phyloP scores from a whole-genome alignment of 768 basidiomycete genomes.

The Tulasnella calospora region DNA sequence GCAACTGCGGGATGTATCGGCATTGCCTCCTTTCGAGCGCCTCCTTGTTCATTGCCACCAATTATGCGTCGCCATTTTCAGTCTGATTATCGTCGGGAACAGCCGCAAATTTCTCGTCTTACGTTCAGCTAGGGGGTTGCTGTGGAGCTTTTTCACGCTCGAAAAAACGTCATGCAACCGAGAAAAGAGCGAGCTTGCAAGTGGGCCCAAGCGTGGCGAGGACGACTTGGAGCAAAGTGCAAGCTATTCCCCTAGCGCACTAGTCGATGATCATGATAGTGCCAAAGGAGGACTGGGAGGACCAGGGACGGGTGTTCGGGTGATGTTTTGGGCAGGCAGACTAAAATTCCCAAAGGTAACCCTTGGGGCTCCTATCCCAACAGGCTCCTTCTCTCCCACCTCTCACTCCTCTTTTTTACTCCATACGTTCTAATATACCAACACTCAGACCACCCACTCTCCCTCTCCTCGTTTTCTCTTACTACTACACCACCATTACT shows the following conservation, averaged over 20 bases:
- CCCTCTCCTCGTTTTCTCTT: neutral
- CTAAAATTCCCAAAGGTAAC: neutral
- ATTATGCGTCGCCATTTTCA: neutral
- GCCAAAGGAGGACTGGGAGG: neutral
- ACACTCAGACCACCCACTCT: neutral
- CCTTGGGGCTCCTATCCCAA: neutral
- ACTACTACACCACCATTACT: neutral
- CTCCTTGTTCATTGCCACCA: neutral
- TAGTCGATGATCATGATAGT: neutral
- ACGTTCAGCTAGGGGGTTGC: neutral
- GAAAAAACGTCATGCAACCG: neutral
- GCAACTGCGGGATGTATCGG: neutral
- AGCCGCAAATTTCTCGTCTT: too few species aligned
- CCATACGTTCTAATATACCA: constrained; percentile 8
- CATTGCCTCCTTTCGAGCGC: constrained; percentile 1
- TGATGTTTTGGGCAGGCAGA: neutral
- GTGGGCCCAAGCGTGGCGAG: neutral
- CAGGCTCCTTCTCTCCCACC: neutral
- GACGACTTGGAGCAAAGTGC: neutral
- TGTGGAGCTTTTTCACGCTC: neutral
- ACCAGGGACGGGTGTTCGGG: too few species aligned
- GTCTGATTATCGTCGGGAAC: neutral
- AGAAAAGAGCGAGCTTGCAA: too few species aligned
- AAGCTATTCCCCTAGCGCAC: neutral
- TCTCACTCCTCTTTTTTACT: constrained; percentile 5